phyloP scores from a whole-genome alignment of 306 rosid genomes.

The Lathyrus tuberosus region DNA sequence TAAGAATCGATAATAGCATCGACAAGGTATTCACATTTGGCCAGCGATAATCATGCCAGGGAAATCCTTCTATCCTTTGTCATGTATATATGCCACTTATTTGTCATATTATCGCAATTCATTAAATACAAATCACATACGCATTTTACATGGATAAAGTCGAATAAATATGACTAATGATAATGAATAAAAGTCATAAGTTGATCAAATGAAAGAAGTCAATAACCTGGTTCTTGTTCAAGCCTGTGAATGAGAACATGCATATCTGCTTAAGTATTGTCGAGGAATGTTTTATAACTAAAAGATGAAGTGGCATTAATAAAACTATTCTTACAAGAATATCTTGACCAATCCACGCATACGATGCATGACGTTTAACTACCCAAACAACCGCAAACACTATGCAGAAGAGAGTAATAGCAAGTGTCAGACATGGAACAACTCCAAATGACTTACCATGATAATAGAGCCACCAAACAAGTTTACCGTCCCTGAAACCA shows the following conservation, averaged over 20 bases:
- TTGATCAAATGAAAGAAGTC: neutral
- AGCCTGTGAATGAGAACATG: constrained; percentile 97
- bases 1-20: constrained; percentile 91
- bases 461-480: no score
- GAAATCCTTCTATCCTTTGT: constrained; percentile 98
- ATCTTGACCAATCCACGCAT: no score
- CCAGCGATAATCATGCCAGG: constrained; percentile 90
- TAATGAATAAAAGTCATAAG: neutral
- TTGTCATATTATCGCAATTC: constrained; percentile 65
- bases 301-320: constrained; percentile 25
- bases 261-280: constrained; percentile 87
- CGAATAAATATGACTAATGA: constrained; percentile 16
- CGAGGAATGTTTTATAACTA: constrained; percentile 10
- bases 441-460: no score
- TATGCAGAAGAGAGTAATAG: no score
- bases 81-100: constrained; percentile 97
- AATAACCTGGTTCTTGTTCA: constrained; percentile 77
- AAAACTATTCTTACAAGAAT: constrained; percentile 54
- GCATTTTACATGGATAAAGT: neutral
- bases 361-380: no score
- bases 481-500: no score
- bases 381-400: no score
- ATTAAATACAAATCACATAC: constrained; percentile 19
- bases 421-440: no score
- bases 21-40: no score